Base-by-base conservation (phyloP, 2,329 filamentous ascomycete species). In the Madurella mycetomatis region DNA sequence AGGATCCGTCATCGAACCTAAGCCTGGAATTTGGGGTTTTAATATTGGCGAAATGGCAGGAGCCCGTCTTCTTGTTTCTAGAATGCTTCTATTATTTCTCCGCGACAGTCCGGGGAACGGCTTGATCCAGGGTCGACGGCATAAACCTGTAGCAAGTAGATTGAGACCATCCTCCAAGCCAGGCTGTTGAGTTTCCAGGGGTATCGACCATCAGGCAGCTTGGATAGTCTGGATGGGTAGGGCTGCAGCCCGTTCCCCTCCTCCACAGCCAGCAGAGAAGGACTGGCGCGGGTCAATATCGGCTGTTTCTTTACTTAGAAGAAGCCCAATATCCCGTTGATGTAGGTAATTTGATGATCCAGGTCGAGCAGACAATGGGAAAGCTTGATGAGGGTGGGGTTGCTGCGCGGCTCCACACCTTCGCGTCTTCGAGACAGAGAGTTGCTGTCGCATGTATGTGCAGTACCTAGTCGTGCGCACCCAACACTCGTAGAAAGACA, bases 281-380 rank as follows among this genome's bases (percentile, higher is more conserved):
- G 19, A 42, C 41, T 37, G 47, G 44, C 47, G 56, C 41, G 50
- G 54, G 48, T 17, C 53, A 55, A 60, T 61, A 61, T 62, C 48
- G 50, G 41, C 30, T 55, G 59, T 60, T 64, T 60, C 64, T 62
- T 65, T 62, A 60, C 60, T 63, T 63, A 60, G 62, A 63, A 62
- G 48, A 46, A 13, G 16, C 41, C 55, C 58, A 60, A 61, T 58
- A 50, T 56, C 49, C 46, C 50, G 19, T 49, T 46, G 51, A 53
- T 60, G 51, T 59, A 59, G 51, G 55, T 60, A 65, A 66, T 67
- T 57, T 59, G 54, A 41, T 56, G 54, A 56, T 57, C 47, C 54
- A 53, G 51, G 58, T 57, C 47, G 46, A 54, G 43, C 49, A 52
- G 52, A 18, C 19, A 54, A 46, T 40, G 41, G 30, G 45, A 56